Base-by-base conservation (phyloP, 257 asterid genomes). In the Capsicum chinense region DNA sequence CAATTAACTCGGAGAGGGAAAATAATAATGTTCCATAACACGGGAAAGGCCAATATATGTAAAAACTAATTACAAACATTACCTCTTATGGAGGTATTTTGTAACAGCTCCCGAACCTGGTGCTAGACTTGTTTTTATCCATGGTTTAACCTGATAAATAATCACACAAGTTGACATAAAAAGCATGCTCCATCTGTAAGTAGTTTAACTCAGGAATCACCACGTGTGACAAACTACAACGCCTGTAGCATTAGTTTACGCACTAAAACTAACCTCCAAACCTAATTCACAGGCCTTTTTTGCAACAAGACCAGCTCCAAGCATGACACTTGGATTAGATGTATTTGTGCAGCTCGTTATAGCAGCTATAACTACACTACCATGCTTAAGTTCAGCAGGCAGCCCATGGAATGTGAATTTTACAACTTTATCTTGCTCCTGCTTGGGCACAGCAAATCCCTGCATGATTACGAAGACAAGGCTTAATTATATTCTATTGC, bases 71-170 rank as follows among this genome's bases (percentile, higher is more conserved):
- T 35, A 69, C 62, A 78, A 64, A 60, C 15, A 85, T 59, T 89
- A 95, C 99, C 99, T 95, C 89, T 90, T 89, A 67, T 87, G 90
- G 91, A 95, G 90, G 87, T 95, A 95, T 81, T 95, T 92, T 33
- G 99, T 95, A n/a, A 95, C 98, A 26, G 92, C 99, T 74, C 98
- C 99, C 59, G 98, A 95, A 50, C 98, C 99, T n/a, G 99, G 99
- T 62, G 95, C 99, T 87, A 95, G 95, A 89, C 99, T 95, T 62
- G 99, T 95, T 87, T 95, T 94, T 21, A 95, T 89, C 99, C 99
- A 95, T 57, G 98, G 98, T 89, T 95, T 95, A 57, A 95, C 99
- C 99, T 95, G 90, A 86, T 73, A 70, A 85, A 79, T 79, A 66
- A 74, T 37, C 57, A 37, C 3, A 68, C 15, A 52, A 48, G 19